phyloP scores from a whole-genome alignment of 352 stramenopile species.

The Globisporangium cystogenes region DNA sequence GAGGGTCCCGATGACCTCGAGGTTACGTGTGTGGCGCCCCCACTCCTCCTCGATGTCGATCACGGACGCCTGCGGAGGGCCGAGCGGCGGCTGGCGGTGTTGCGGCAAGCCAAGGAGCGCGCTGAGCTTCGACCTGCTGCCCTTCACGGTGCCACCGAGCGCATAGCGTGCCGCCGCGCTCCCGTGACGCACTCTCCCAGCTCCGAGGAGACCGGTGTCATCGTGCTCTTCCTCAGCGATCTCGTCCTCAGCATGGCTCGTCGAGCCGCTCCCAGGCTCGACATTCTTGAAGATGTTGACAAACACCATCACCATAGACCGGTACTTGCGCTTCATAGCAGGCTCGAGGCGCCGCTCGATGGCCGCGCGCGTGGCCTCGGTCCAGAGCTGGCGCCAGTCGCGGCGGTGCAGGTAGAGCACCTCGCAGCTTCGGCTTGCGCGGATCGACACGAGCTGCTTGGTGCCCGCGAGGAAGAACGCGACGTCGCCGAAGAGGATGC shows the following conservation, averaged over 20 bases:
- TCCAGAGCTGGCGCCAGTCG: constrained; percentile 16
- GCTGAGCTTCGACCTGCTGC: constrained; percentile 4
- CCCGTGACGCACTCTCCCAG: too few species aligned
- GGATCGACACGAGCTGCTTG: constrained; percentile 13
- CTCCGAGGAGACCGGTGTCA: too few species aligned
- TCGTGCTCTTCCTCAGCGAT: too few species aligned
- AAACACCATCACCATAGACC: constrained; percentile 10
- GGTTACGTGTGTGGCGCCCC: constrained; percentile 8
- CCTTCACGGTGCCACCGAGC: too few species aligned
- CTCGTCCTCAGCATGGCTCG: not conserved
- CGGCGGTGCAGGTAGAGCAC: constrained; percentile 12
- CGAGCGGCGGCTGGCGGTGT: too few species aligned
- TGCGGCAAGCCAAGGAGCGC: constrained; percentile 3
- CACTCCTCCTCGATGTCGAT: constrained; percentile 4
- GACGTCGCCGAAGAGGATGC: constrained; percentile 19
- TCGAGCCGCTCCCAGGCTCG: constrained; percentile 13
- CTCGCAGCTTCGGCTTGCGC: constrained; percentile 16
- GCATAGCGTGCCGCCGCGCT: too few species aligned
- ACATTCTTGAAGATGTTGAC: constrained; percentile 29
- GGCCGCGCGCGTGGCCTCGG: constrained; percentile 7
- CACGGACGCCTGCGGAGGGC: constrained; percentile 1
- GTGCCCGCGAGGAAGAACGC: constrained; percentile 18
- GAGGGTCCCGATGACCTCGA: constrained; percentile 2
- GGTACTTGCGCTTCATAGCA: constrained; percentile 17
- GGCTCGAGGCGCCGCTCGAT: constrained; percentile 20